phyloP scores from a whole-genome alignment of 495 filamentous ascomycete genomes.

The Hypoxylon fuscum region DNA sequence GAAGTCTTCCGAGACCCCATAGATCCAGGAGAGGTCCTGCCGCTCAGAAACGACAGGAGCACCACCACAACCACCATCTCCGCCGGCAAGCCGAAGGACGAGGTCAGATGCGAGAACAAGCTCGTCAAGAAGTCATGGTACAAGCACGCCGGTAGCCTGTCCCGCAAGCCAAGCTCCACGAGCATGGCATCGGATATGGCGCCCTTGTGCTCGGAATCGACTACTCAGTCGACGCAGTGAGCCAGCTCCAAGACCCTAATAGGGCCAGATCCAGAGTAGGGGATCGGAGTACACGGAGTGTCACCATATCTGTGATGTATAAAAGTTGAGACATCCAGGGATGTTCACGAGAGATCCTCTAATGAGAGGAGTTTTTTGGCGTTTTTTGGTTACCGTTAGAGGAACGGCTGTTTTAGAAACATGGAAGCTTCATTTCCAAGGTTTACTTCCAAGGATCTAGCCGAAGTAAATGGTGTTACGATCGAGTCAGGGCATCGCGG shows the following conservation, averaged over 20 bases:
- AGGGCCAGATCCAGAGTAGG: no score
- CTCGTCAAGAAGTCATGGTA: constrained; percentile 30
- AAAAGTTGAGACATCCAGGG: no score
- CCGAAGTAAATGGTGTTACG: no score
- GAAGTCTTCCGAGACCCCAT: constrained; percentile 29
- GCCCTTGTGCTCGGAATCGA: constrained; percentile 28
- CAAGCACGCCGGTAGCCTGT: constrained; percentile 22
- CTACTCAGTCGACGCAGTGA: constrained; percentile 19
- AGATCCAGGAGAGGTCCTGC: constrained; percentile 26
- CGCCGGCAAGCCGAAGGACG: constrained; percentile 8
- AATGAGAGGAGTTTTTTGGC: no score
- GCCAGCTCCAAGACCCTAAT: constrained; percentile 17
- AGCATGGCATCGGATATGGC: constrained; percentile 39
- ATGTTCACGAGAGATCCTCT: no score
- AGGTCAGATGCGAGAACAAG: background rate
- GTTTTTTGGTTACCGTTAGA: no score
- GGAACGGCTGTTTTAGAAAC: no score
- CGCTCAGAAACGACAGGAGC: constrained; percentile 9
- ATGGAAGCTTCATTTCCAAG: no score
- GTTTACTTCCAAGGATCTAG: no score
- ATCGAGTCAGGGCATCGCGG: no score
- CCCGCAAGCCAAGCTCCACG: constrained; percentile 18
- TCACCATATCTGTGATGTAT: background rate
- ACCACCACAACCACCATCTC: background rate
- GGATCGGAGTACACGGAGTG: background rate